Conservation (phyloP, 345 rosid species). For the Moricandia arvensis region DNA sequence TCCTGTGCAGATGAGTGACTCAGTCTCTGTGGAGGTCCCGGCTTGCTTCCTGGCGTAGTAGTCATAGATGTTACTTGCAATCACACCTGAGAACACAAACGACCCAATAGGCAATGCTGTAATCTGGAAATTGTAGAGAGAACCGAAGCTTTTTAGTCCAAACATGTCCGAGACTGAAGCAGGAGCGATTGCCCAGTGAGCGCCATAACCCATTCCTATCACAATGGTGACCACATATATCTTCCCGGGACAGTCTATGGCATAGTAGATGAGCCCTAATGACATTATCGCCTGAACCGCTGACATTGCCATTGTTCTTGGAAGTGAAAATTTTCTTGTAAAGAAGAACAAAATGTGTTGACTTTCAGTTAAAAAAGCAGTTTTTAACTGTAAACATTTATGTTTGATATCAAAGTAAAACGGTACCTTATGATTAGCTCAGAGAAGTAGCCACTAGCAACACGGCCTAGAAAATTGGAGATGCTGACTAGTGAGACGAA, state of each 20-base stretch:
- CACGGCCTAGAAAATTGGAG: conserved; percentile 87
- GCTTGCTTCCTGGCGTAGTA: conserved; percentile 66
- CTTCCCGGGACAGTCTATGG: conserved; percentile 60
- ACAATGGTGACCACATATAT: conserved; percentile 61
- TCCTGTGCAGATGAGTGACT: conserved; percentile 51
- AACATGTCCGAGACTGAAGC: conserved; percentile 70
- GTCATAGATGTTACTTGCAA: conserved; percentile 77
- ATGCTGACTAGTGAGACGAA: conserved; percentile 84
- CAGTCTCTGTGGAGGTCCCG: conserved; percentile 33
- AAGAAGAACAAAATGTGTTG: background rate
- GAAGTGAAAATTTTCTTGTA: conserved; percentile 54
- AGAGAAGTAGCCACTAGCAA: conserved; percentile 90
- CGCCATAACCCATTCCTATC: conserved; percentile 61
- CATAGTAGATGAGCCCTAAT: conserved; percentile 54
- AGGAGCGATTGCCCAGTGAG: conserved; percentile 63
- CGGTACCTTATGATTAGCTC: conserved; percentile 64
- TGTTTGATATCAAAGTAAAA: background rate
- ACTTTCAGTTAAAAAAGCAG: background rate
- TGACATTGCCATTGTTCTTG: conserved; percentile 69
- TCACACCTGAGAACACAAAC: conserved; percentile 66
- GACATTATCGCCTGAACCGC: conserved; percentile 60
- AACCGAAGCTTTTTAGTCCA: conserved; percentile 71
- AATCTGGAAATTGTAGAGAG: conserved; percentile 65
- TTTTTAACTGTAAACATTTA: background rate
- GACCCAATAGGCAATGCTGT: conserved; percentile 61